Evolutionary conservation across 495 filamentous ascomycete genomes (phyloP).

Genomic region (Aspergillus cavernicola): DNA sequence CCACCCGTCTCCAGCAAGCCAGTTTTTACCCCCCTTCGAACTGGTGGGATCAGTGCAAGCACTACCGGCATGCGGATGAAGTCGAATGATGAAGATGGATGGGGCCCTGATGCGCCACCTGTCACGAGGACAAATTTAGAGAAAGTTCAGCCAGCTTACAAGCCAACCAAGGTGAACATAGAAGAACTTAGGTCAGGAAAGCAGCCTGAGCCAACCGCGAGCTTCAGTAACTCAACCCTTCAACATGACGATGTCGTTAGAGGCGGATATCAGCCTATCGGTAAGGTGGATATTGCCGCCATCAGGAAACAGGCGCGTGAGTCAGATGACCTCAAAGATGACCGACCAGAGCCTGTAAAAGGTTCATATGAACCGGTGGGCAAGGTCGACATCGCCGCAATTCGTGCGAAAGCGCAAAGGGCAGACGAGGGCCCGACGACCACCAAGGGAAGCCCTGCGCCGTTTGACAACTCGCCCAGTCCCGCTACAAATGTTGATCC

Average conservation of each 20-base stretch:
- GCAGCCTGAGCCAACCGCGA: conserved; percentile 55
- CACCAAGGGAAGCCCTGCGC: conserved; percentile 35
- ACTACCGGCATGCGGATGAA: conserved; percentile 54
- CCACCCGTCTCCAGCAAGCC: conserved; percentile 81
- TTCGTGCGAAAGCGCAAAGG: conserved; percentile 74
- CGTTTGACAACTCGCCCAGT: conserved; percentile 29
- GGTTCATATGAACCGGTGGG: conserved; percentile 90
- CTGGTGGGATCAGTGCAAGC: conserved; percentile 57
- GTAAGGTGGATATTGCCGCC: conserved; percentile 92
- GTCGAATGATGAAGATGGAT: conserved; percentile 68
- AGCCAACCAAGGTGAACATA: conserved; percentile 92
- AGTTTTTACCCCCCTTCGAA: conserved; percentile 78
- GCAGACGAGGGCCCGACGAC: conserved; percentile 45
- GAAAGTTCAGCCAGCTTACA: conserved; percentile 88
- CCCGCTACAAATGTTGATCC: conserved; percentile 54
- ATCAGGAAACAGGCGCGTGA: conserved; percentile 76
- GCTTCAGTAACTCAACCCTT: conserved; percentile 16
- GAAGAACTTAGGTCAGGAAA: conserved; percentile 66
- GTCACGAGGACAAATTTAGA: conserved; percentile 84
- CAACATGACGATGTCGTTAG: conserved; percentile 65
- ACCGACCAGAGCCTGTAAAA: conserved; percentile 78
- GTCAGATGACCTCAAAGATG: conserved; percentile 54
- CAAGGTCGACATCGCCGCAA: conserved; percentile 92
- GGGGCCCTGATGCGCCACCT: conserved; percentile 91
- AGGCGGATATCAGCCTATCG: conserved; percentile 92